Base-by-base conservation (phyloP, 148 eudicot species). In the Rhododendron griersonianum region DNA sequence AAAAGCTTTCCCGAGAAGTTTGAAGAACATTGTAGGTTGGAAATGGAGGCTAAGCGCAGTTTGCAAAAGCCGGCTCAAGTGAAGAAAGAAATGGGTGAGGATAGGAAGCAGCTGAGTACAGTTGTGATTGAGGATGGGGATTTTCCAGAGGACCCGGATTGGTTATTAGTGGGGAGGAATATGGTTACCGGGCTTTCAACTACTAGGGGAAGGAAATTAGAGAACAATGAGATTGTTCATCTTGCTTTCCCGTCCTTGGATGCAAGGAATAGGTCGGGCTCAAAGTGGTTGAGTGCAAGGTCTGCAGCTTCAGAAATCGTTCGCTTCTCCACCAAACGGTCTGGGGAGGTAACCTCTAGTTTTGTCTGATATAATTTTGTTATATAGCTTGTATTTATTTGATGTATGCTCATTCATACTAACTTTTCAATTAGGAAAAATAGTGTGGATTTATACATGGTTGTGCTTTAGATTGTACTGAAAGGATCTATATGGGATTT, bases 311-410 rank as follows among this genome's bases (percentile, higher is more conserved):
- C 92, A 1, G 86, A 85, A 15, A 94, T 94, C 59, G 92, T 93
- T 87, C 91, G 95, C 19, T 93, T 93, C 47, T 91, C 93, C 3
- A 92, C 95, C 28, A 94, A 91, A 63, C 91, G 96, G 75, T 89
- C 80, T 3, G 93, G 95, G 83, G 95, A 94, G 95, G 96, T 92
- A 91, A 7, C 77, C n/a, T 44, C 48, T 51, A 45, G 23, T 23
- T 39, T 82, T 81, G 21, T 37, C 47, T 55, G 13, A 33, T 35
- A 7, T 11, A 15, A 15, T 44, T 50, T 51, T 4, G 28, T 14
- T 33, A 33, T 18, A 25, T 8, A 28, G 14, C 44, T 1, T 28
- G 63, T 80, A 7, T n/a, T 30, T 80, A 25, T 48, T 28, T 15
- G 82, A 25, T 28, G 9, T 5, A 10, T 7, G 19, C 69, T 35